Conservation (phyloP, 345 rosid species). For the Eucalyptus globulus region DNA sequence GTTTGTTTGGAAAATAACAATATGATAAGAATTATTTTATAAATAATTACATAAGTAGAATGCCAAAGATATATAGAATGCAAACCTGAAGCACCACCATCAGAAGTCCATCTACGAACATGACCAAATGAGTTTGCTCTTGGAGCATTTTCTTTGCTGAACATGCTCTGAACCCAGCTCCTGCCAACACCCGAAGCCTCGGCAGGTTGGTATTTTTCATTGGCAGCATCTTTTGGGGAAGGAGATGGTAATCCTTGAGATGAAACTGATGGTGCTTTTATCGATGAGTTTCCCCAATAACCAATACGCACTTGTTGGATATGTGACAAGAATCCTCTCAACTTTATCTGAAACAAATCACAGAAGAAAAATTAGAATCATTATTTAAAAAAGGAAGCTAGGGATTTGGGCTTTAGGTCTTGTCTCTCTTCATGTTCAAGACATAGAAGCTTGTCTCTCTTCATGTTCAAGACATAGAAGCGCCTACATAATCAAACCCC, state of each 20-base stretch:
- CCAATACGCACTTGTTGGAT: conserved; percentile 82
- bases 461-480: not conserved
- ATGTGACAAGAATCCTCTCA: conserved; percentile 93
- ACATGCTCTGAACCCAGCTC: conserved; percentile 99
- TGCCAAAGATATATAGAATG: not conserved
- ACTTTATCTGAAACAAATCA: conserved; percentile 56
- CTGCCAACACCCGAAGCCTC: conserved; percentile 93
- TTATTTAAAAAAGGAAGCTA: not conserved
- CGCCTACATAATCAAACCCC: not conserved
- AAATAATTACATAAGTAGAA: not conserved
- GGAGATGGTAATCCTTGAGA: conserved; percentile 81
- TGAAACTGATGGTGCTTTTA: conserved; percentile 43
- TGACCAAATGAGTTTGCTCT: conserved; percentile 66
- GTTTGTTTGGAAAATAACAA: not conserved
- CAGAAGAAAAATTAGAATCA: not conserved
- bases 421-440: not conserved
- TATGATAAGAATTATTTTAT: not conserved
- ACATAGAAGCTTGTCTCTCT: not conserved
- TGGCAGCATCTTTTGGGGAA: conserved; percentile 57
- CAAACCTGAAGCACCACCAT: conserved; percentile 58
- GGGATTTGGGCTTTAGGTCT: not conserved
- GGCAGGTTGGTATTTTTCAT: conserved; percentile 76
- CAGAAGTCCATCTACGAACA: conserved; percentile 77
- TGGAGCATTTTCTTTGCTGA: conserved; percentile 79
- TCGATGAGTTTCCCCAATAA: conserved; percentile 89